Evolutionary conservation across 1,284 basidiomycete species (phyloP), one percentile per base, ranked within the genome.

Genomic region (Peniophora sp.): DNA sequence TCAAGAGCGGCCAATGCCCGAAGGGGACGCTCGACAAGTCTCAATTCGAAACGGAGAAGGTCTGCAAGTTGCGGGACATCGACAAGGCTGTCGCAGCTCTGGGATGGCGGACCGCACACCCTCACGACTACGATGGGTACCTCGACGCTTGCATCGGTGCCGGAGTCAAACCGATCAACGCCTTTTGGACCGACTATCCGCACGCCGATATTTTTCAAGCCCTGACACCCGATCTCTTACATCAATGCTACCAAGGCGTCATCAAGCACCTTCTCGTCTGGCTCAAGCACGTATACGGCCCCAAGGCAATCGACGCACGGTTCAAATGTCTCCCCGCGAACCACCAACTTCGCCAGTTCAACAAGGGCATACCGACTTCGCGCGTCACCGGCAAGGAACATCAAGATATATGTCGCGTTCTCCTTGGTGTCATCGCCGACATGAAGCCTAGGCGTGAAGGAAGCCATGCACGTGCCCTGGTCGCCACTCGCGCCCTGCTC

Each of bases 181-280:
- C 71, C 0, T 74, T 71, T 54, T 75, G 70, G 70, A 48, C 57
- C 14, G 55, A 57, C 17, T 60, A 73, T 14, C 70, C 69, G 0
- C 60, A 64, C 45, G 35, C 48, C 17, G 56, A 75, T 55, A 68
- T 73, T 22, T 66, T 61, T 50, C 22, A 35, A 0, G 58, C 60
- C 8, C 66, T 74, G 24, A 68, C 69, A 0, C 72, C 71, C 0
- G 70, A 76, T 51, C 55, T 73, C 24, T 64, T 74, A 0, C 73
- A 75, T 48, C 71, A 75, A 51, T 58, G 72, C 0, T 66, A 70
- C 47, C 60, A 68, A 53, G 66, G 65, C 1, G 48, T 69, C 2
- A 52, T 65, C 52, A 68, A 65, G 47, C 66, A 68, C 43, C 32
- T 68, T 2, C 14, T 65, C 5, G 6, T 27, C 1, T 69, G 66